These are phyloP conservation scores for Trichoderma sp. DNA, from an alignment of 2,329 filamentous ascomycete species.

Conservation along the genomic window DNA sequence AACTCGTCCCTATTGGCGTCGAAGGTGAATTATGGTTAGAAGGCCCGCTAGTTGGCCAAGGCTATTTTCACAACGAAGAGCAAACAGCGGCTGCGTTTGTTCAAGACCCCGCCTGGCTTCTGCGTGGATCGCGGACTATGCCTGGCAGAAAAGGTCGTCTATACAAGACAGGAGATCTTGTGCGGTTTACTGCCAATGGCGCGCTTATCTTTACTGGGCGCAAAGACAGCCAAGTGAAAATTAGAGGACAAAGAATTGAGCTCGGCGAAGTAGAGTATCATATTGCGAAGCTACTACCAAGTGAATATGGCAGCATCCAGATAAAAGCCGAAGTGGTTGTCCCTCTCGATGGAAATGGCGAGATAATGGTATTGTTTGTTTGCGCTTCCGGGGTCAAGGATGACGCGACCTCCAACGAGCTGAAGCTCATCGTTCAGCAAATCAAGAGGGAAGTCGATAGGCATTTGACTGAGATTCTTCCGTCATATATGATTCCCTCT, in stretches of 20 bases:
- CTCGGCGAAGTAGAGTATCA: slow-evolving; percentile 33
- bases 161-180: slow-evolving; percentile 52
- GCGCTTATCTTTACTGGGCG: slow-evolving; percentile 46
- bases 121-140: neutral
- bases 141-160: slow-evolving; percentile 23
- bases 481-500: neutral
- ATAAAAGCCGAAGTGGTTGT: neutral
- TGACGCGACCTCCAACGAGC: neutral
- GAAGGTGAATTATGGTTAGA: slow-evolving; percentile 24
- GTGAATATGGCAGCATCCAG: neutral
- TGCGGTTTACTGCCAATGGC: slow-evolving; percentile 42
- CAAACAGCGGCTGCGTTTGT: neutral
- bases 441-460: neutral
- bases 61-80: slow-evolving; percentile 9
- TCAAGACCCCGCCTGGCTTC: neutral
- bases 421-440: neutral
- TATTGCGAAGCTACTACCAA: slow-evolving; percentile 26
- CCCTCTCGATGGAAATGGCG: neutral
- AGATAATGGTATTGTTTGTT: neutral
- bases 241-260: slow-evolving; percentile 57
- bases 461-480: neutral
- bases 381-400: neutral
- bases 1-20: slow-evolving; percentile 20
- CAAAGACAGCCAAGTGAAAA: slow-evolving; percentile 58
- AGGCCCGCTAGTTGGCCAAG: slow-evolving; percentile 10